Evolutionary conservation across 176 grass and related monocot genomes (phyloP).

Genomic region (Aegilops sharonensis): DNA sequence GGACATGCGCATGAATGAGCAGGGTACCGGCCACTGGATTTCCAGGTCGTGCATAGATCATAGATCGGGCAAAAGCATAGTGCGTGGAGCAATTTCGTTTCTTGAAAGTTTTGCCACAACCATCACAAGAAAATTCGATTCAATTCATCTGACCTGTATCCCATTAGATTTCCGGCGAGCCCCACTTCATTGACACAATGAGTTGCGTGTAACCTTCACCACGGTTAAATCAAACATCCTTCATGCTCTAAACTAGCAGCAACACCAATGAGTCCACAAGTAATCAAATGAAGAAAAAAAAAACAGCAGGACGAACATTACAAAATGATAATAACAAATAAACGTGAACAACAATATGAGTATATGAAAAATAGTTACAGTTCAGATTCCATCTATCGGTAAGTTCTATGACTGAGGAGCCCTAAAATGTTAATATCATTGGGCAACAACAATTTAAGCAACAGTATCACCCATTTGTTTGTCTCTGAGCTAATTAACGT

Average conservation of each 20-base stretch:
- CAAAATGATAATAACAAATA: neutral
- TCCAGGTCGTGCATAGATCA: no score
- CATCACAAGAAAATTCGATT: neutral
- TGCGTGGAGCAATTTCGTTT: neutral
- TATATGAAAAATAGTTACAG: conserved; percentile 24
- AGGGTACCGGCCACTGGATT: no score
- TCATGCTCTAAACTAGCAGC: neutral
- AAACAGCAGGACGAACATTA: neutral
- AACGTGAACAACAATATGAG: neutral
- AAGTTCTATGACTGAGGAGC: neutral
- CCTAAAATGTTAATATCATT: conserved; percentile 2
- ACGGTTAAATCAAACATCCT: neutral
- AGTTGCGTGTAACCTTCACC: no score
- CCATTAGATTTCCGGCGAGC: neutral
- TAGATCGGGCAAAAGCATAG: no score
- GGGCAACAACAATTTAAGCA: conserved; percentile 11
- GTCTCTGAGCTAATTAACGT: conserved; percentile 24
- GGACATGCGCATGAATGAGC: no score
- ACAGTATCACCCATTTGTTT: conserved; percentile 12
- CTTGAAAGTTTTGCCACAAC: neutral
- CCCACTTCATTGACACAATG: neutral
- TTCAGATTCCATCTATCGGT: conserved; percentile 17
- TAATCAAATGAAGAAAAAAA: neutral
- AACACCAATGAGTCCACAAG: no score
- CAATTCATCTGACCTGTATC: neutral